Evolutionary conservation across 1,284 basidiomycete genomes (phyloP), one percentile per base, ranked within the genome.

Genomic region (Microbotryum silenes-acaulis): DNA sequence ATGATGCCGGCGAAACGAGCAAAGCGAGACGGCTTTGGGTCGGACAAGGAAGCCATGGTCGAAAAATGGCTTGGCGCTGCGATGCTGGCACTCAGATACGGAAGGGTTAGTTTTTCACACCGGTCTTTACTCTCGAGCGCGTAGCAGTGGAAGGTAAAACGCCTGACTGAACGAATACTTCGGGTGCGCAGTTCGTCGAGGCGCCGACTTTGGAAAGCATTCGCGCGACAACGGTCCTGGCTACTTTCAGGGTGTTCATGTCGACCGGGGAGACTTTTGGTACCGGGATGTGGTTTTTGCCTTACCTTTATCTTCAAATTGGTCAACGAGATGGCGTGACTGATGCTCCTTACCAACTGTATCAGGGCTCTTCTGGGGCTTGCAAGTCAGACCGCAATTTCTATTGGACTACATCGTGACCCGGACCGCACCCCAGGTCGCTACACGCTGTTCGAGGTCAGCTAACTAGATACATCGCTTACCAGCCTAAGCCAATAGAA

Each of bases 1-100:
- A 66, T 68, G 66, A 68, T 68, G 66, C 66, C 66, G 16, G 51
- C 37, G 27, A 59, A 59, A 31, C 52, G 66, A 3, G 66, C 66
- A 4, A 6, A 37, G 8, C 44, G 66, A 6, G 66, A 68, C 23
- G 61, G 64, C 0, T 63, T 68, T 51, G 54, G 33, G 7, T 42
- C 61, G 44, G 57, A 61, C 42, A 62, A 64, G 2, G 62, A 52
- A 29, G 56, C 50, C 47, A 46, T 55, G n/a, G 64, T 66, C n/a
- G 62, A 66, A 14, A 42, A 55, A 18, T 68, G 66, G 66, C 59
- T 68, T 9, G 61, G 66, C 23, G 66, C 59, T 8, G 59, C 66
- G 18, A 68, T 68, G 66, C 29, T 63, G 18, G 66, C 66, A 0
- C 53, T 68, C 12, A 66, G 61, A 2, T 62, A 58, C 50, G 66